phyloP scores from a whole-genome alignment of 805 yeast species.

The Candida dajiaensis region DNA sequence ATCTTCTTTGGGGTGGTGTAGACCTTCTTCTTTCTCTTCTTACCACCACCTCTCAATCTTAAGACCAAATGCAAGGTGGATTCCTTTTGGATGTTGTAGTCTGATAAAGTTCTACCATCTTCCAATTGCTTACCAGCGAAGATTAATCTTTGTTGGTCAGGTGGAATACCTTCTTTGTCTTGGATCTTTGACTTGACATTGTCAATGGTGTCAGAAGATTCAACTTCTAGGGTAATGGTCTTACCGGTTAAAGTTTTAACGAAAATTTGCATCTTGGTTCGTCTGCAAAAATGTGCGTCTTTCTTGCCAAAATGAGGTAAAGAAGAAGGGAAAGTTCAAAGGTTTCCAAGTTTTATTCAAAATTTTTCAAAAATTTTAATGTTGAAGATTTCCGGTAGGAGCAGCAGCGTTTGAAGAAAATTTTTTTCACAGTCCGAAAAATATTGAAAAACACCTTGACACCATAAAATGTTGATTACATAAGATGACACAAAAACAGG shows the following conservation, averaged over 20 bases:
- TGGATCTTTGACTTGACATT: slow-evolving; percentile 94
- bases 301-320: slow-evolving; percentile 16
- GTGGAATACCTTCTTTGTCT: slow-evolving; percentile 97
- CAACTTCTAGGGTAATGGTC: slow-evolving; percentile 97
- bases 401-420: background rate
- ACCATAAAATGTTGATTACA: background rate
- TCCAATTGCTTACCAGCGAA: slow-evolving; percentile 97
- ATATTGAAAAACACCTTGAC: slow-evolving; percentile 3
- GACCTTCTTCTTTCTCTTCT: slow-evolving; percentile 99
- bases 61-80: slow-evolving; percentile 93
- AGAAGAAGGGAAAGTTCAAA: background rate
- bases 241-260: slow-evolving; percentile 99
- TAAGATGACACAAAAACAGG: background rate
- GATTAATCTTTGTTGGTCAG: slow-evolving; percentile 95
- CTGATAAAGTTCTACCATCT: slow-evolving; percentile 93
- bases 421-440: background rate
- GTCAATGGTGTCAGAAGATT: slow-evolving; percentile 96
- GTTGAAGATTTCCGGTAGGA: background rate
- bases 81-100: slow-evolving; percentile 98
- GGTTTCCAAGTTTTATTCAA: background rate
- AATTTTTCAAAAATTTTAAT: background rate
- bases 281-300: slow-evolving; percentile 36
- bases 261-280: slow-evolving; percentile 83
- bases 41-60: slow-evolving; percentile 99
- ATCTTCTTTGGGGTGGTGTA: slow-evolving; percentile 99